These are phyloP conservation scores for Fusarium sp. DNA, from an alignment of 2,329 filamentous ascomycete genomes.

Conservation along the genomic window DNA sequence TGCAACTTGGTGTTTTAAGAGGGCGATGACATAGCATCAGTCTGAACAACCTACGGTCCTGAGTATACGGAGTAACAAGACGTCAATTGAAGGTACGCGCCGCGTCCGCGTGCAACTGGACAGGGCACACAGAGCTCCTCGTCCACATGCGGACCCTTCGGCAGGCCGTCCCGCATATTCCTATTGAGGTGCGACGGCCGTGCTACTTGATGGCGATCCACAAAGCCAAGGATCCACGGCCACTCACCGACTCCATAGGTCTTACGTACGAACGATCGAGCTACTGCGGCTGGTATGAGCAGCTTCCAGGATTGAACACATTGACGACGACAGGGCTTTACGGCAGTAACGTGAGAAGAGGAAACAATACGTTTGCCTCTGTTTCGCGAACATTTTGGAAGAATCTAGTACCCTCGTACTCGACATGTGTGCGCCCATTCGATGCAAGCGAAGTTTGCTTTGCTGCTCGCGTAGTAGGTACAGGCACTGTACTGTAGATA, in stretches of 20 bases:
- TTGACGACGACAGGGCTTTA: constrained; percentile 21
- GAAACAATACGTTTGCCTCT: constrained; percentile 6
- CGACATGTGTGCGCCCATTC: background rate
- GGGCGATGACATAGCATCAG: constrained; percentile 13
- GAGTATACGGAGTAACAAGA: background rate
- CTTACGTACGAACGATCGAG: constrained; percentile 44
- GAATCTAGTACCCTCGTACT: background rate
- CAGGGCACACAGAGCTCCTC: constrained; percentile 19
- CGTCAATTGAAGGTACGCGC: constrained; percentile 37
- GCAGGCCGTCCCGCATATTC: constrained; percentile 35
- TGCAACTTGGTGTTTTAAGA: background rate
- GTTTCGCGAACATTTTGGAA: background rate
- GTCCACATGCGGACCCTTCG: constrained; percentile 27
- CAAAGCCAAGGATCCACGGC: constrained; percentile 39
- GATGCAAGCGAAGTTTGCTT: constrained; percentile 9
- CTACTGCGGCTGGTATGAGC: constrained; percentile 36
- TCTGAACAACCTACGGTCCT: background rate
- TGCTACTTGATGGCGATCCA: constrained; percentile 33
- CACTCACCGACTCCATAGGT: constrained; percentile 45
- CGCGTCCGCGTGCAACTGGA: constrained; percentile 29
- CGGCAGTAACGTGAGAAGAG: constrained; percentile 14
- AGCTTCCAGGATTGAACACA: constrained; percentile 21
- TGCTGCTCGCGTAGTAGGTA: background rate
- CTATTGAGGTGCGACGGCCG: constrained; percentile 35
- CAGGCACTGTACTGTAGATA: constrained; percentile 12